These are phyloP conservation scores for Bipolaris gigantea DNA, from an alignment of 2,329 filamentous ascomycete genomes.

Conservation along the genomic window DNA sequence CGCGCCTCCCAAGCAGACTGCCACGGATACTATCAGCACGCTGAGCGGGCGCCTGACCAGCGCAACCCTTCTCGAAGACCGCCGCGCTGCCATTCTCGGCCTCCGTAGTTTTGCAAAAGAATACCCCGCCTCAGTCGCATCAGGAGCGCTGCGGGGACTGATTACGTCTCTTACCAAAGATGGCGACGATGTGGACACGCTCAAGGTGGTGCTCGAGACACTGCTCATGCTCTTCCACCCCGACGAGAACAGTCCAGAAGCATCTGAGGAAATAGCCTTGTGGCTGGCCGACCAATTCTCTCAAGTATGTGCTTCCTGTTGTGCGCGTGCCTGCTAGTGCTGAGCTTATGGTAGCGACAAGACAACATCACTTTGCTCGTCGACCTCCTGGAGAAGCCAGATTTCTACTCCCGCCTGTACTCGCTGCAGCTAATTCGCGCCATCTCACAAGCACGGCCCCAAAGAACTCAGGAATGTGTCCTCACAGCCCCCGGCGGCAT, in stretches of 20 bases:
- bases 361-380: conserved; percentile 93
- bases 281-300: conserved; percentile 99
- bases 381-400: conserved; percentile 80
- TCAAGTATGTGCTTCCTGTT: conserved; percentile 59
- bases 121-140: conserved; percentile 93
- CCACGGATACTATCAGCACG: conserved; percentile 89
- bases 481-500: conserved; percentile 87
- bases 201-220: conserved; percentile 93
- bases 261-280: conserved; percentile 90
- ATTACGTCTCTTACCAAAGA: conserved; percentile 86
- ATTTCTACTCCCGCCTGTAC: conserved; percentile 91
- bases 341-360: conserved; percentile 70
- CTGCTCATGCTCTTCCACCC: conserved; percentile 87
- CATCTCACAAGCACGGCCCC: conserved; percentile 81
- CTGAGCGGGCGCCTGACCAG: conserved; percentile 85
- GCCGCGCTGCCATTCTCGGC: conserved; percentile 83
- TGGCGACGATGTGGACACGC: conserved; percentile 91
- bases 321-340: conserved; percentile 36
- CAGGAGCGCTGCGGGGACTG: conserved; percentile 83
- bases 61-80: conserved; percentile 90
- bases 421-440: conserved; percentile 85
- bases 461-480: conserved; percentile 92
- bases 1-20: conserved; percentile 93
- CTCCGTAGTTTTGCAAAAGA: conserved; percentile 95
- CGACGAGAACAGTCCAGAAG: conserved; percentile 71